Conservation (phyloP, 2,329 filamentous ascomycete genomes). For the Cytospora leucostoma region DNA sequence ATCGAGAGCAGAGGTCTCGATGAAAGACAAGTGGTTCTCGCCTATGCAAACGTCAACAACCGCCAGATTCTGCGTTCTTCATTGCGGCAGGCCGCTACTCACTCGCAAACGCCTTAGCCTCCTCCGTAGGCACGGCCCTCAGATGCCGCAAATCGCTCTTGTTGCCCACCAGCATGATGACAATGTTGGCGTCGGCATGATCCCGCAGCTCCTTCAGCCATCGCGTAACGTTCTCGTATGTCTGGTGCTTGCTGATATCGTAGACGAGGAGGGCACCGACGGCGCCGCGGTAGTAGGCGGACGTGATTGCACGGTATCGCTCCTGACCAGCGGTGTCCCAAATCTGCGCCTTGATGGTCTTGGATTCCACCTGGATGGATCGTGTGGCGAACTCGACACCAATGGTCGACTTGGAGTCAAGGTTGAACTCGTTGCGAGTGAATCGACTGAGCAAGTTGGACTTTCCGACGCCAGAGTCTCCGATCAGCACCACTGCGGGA, state of each 20-base stretch:
- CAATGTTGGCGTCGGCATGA: conserved; percentile 97
- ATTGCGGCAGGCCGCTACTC: conserved; percentile 29
- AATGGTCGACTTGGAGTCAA: conserved; percentile 99
- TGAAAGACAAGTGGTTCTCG: conserved; percentile 98
- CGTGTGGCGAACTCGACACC: conserved; percentile 98
- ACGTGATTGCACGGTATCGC: conserved; percentile 98
- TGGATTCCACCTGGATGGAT: conserved; percentile 97
- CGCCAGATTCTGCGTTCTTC: not conserved
- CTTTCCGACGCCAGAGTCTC: conserved; percentile 99
- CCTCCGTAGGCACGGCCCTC: conserved; percentile 93
- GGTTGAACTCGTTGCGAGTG: conserved; percentile 99
- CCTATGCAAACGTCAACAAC: conserved; percentile 54
- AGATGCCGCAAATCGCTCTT: conserved; percentile 99
- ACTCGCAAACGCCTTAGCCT: conserved; percentile 98
- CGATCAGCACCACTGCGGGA: conserved; percentile 86
- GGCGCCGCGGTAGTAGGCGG: conserved; percentile 96
- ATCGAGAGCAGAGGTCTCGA: conserved; percentile 97
- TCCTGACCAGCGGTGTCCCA: conserved; percentile 99
- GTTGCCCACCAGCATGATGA: conserved; percentile 99
- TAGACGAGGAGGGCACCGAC: conserved; percentile 97
- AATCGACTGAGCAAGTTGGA: conserved; percentile 99
- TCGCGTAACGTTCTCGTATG: conserved; percentile 97
- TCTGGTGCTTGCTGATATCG: conserved; percentile 99
- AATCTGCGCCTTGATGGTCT: conserved; percentile 99
- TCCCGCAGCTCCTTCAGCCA: conserved; percentile 99